Conservation (phyloP, 2,329 filamentous ascomycete species). For the Calonectria henricotiae region DNA sequence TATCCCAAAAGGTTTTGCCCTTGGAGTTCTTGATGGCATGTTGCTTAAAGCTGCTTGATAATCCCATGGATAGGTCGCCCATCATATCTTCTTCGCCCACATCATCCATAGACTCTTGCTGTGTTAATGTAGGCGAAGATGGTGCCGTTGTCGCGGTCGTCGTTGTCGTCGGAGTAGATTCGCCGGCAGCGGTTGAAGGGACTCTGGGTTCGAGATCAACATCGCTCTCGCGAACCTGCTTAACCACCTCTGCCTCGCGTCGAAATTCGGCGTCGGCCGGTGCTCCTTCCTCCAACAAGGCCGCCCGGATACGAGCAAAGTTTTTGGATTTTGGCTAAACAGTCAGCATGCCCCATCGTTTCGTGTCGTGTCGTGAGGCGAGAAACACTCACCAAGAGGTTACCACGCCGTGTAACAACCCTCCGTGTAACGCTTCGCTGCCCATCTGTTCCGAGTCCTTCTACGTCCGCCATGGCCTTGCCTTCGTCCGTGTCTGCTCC, state of each 20-base stretch:
- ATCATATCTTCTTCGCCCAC: conserved; percentile 80
- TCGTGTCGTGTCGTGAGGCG: conserved; percentile 11
- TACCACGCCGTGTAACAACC: conserved; percentile 88
- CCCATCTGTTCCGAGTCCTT: conserved; percentile 68
- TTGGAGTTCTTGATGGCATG: conserved; percentile 82
- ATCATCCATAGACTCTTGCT: conserved; percentile 78
- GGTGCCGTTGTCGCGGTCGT: conserved; percentile 73
- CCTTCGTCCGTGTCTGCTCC: conserved; percentile 78
- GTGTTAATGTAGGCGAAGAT: conserved; percentile 79
- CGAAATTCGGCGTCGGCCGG: conserved; percentile 91
- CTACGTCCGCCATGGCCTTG: conserved; percentile 78
- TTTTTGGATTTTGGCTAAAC: conserved; percentile 92
- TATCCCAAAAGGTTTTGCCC: conserved; percentile 82
- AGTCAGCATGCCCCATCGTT: conserved; percentile 50
- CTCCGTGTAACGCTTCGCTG: conserved; percentile 86
- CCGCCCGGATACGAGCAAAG: conserved; percentile 93
- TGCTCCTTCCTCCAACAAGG: conserved; percentile 88
- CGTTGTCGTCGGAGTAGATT: conserved; percentile 68
- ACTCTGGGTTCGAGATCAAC: conserved; percentile 71
- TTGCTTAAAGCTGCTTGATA: conserved; percentile 81
- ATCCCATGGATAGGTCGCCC: conserved; percentile 66
- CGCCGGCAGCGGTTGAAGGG: conserved; percentile 57
- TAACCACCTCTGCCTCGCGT: conserved; percentile 94
- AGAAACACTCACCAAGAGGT: conserved; percentile 80
- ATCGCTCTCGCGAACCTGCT: conserved; percentile 94